A percentile compares a stretch with the other conserved stretches of the same genome.
Evolutionary conservation across 192 early-diverging fungal genomes (phyloP).

Genomic region (Backusella mclennaniae): DNA sequence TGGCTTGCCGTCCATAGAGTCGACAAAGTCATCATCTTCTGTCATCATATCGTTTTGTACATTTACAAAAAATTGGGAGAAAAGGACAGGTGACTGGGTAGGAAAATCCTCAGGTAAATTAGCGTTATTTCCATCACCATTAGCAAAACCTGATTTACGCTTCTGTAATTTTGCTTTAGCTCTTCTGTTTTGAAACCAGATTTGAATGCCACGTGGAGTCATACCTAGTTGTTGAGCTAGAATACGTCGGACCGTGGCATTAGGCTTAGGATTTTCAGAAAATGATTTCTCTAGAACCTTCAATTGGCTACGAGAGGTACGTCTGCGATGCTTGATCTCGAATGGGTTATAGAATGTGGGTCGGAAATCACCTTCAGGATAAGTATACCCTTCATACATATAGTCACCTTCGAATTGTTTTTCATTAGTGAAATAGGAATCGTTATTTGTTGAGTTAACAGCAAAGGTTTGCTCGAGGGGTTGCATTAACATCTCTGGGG

Average conservation of each 20-base stretch:
- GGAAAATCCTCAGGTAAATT: not conserved
- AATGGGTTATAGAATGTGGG: slow-evolving; percentile 78
- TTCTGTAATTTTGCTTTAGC: slow-evolving; percentile 80
- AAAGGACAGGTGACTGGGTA: slow-evolving; percentile 1
- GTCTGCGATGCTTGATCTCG: slow-evolving; percentile 72
- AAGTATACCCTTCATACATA: slow-evolving; percentile 2
- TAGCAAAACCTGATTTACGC: slow-evolving; percentile 6
- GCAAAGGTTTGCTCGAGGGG: slow-evolving; percentile 15
- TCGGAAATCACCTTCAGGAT: slow-evolving; percentile 49
- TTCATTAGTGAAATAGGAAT: not conserved
- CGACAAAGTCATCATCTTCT: not conserved
- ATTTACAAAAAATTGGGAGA: slow-evolving; percentile 19
- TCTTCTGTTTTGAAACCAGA: slow-evolving; percentile 89
- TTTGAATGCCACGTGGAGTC: slow-evolving; percentile 71
- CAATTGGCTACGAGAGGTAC: slow-evolving; percentile 73
- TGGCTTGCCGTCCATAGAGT: not conserved
- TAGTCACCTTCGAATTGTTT: not conserved
- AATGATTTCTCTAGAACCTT: slow-evolving; percentile 74
- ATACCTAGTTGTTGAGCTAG: slow-evolving; percentile 67
- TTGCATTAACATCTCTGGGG: slow-evolving; percentile 14
- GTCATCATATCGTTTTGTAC: not conserved
- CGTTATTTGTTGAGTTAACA: not conserved
- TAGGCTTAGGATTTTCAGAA: slow-evolving; percentile 61
- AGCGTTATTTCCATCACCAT: not conserved
- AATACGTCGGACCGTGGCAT: slow-evolving; percentile 55